These are phyloP conservation scores for Calamus simplicifolius DNA, from an alignment of 176 grass and related monocot genomes.

Conservation along the genomic window DNA sequence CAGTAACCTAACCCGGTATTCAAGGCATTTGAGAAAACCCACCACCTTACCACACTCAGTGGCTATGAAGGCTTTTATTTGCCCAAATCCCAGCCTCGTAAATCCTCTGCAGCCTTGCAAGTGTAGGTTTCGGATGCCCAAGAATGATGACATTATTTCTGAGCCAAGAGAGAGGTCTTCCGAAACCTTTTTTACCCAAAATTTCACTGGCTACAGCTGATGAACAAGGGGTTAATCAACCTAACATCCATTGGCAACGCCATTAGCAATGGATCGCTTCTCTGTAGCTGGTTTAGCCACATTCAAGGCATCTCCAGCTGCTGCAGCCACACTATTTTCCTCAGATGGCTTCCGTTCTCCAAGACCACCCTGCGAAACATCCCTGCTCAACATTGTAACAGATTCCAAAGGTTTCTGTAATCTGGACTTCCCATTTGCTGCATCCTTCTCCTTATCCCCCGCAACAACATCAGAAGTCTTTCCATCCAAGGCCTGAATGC, in stretches of 20 bases:
- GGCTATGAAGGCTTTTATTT: not conserved
- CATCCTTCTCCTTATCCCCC: constrained; percentile 46
- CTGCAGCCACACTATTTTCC: constrained; percentile 12
- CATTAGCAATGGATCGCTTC: constrained; percentile 18
- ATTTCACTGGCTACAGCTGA: too few species aligned
- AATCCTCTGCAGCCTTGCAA: not conserved
- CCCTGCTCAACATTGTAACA: constrained; percentile 35
- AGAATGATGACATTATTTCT: not conserved
- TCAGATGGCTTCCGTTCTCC: constrained; percentile 3
- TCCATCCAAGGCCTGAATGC: constrained; percentile 31
- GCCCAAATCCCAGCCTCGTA: not conserved
- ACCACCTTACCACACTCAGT: constrained; percentile 2
- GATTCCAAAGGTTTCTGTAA: constrained; percentile 34
- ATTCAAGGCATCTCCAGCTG: constrained; percentile 18
- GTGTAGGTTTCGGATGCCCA: not conserved
- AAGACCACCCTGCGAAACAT: constrained; percentile 8
- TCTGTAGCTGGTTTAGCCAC: constrained; percentile 12
- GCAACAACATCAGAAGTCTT: constrained; percentile 21
- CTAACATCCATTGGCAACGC: constrained; percentile 27
- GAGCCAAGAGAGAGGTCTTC: too few species aligned
- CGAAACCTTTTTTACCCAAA: too few species aligned
- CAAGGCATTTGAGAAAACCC: constrained; percentile 22
- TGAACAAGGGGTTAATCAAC: not conserved
- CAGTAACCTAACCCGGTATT: constrained; percentile 17
- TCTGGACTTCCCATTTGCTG: constrained; percentile 16